Percentiles rank a stretch among this genome's conserved stretches.
Evolutionary conservation across 805 yeast species (phyloP).

Genomic region (Zygosaccharomyces lentus): DNA sequence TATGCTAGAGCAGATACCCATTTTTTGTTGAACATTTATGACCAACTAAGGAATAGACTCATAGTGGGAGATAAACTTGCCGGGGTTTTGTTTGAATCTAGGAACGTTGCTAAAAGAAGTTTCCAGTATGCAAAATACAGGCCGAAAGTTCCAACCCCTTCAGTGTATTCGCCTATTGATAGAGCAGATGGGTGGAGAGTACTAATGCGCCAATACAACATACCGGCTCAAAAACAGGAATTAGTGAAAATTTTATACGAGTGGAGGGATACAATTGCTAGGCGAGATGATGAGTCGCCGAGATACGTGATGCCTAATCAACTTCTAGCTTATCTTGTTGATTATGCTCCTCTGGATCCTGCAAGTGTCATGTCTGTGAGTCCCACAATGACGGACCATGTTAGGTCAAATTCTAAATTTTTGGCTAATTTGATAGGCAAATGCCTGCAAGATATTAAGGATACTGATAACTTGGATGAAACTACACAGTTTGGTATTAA

Average conservation of each 20-base stretch:
- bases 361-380: conserved; percentile 49
- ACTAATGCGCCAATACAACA: conserved; percentile 59
- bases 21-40: conserved; percentile 75
- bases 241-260: conserved; percentile 58
- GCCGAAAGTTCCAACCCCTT: conserved; percentile 31
- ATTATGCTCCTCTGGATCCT: conserved; percentile 53
- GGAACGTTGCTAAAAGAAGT: conserved; percentile 73
- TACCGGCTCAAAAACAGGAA: conserved; percentile 50
- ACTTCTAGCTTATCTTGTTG: conserved; percentile 57
- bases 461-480: conserved; percentile 1
- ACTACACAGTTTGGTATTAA: background rate
- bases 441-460: conserved; percentile 31
- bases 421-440: conserved; percentile 54
- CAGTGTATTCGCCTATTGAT: conserved; percentile 49
- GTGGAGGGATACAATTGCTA: conserved; percentile 82
- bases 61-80: conserved; percentile 48
- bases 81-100: conserved; percentile 66
- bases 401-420: conserved; percentile 53
- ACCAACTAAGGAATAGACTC: conserved; percentile 62
- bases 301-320: conserved; percentile 83
- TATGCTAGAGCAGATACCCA: conserved; percentile 97
- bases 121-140: conserved; percentile 76
- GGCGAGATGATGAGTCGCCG: conserved; percentile 76
- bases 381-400: conserved; percentile 47
- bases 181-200: conserved; percentile 63